Base-by-base conservation (phyloP, 352 stramenopile species). In the Blastocystis sp. region DNA sequence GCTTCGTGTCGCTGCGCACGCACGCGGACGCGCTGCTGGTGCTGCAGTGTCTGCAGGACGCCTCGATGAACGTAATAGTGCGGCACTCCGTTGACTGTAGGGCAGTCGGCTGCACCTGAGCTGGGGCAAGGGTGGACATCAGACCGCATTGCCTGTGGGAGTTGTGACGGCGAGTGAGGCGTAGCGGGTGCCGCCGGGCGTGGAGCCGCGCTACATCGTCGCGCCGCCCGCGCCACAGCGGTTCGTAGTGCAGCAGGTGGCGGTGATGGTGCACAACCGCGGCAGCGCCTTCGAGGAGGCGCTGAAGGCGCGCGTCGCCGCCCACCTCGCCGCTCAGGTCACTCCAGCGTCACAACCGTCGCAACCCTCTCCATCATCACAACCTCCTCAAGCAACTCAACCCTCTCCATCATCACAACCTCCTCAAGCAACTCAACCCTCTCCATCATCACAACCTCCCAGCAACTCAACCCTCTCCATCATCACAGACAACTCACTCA, bases 231-330 rank as follows among this genome's bases (percentile, higher is more conserved):
- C 40, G 19, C 5, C 38, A 0, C 23, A 59, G 40, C 21, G 23
- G 5, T 21, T 34, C 17, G n/a, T 84, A 2, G 69, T 84, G 23
- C 74, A 84, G 11, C 23, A 23, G 2, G 56, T 43, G 21, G 74
- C 74, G 4, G 43, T 84, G 14, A 28, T 84, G 40, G 74, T 84
- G 19, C 74, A 84, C 43, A 84, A 84, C 48, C 74, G 74, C 7
- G 74, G 74, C 0, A 59, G 34, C 69, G 17, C 3, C 17, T 84
- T 84, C n/a, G 66, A 76, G 52, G 59, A 66, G 56, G 10, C 17
- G 14, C 38, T 84, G 74, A 43, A 67, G 10, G 14, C 28, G 74
- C 61, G 61, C 28, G n/a, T 84, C 1, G 0, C 1, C 53, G 21
- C 28, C 28, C 28, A 34, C 28, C 28, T 34, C 28, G 28, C 28